Base-by-base conservation (phyloP, 2,329 filamentous ascomycete genomes). In the Venturia nashicola region DNA sequence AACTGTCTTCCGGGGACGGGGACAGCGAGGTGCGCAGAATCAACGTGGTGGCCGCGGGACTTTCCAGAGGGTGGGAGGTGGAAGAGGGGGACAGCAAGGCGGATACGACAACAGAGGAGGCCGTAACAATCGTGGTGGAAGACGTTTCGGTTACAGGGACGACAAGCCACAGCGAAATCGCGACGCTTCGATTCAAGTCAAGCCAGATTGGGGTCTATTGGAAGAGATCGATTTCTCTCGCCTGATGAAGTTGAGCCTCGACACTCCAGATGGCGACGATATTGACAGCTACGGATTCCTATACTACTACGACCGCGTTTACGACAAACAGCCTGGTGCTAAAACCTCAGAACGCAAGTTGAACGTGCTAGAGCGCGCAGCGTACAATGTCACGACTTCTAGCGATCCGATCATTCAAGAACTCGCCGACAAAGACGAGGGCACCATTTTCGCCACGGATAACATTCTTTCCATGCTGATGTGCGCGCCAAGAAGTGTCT, bases 181-280 rank as follows among this genome's bases (percentile, higher is more conserved):
- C 66, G 94, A 99, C 79, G 89, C 93, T 12, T 96, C 91, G 43
- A 90, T 99, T 73, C 93, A 93, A 79, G 91, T 97, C 77, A 95
- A 95, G 79, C 85, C 92, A 27, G 92, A 97, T 75, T 99, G 94
- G 94, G 84, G 86, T 73, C 84, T 99, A 79, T 82, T 97, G 71
- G 94, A 99, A 80, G 94, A 99, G 83, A 97, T 99, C 75, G 94
- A 99, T 77, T 99, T 96, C 80, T 93, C 91, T 80, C 89, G 94
- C 69, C 84, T 99, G 70, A 83, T 85, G 70, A 99, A 99, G 84
- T 84, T 99, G 72, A 99, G 97, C 79, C 84, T 99, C 67, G 94
- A 97, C 71, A 87, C 91, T 18, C 90, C 93, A 69, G 91, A 96
- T 62, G 94, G 94, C 72, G 94, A 99, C 79, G 94, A 99, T 73